Conservation (phyloP, 1,284 basidiomycete genomes). For the Stygiomarasmius scandens region DNA sequence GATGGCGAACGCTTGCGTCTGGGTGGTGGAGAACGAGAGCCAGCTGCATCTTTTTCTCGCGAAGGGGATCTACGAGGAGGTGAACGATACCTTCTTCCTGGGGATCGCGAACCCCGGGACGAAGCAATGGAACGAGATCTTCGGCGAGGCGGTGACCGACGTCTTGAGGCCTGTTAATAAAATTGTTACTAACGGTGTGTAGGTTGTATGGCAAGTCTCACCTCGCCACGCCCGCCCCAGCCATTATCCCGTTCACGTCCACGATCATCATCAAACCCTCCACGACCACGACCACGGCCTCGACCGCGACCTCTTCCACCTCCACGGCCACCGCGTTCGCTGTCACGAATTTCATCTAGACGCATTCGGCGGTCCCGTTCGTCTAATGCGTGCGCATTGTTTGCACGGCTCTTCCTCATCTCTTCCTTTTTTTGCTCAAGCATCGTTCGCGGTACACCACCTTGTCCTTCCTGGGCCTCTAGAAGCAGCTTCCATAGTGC, state of each 20-base stretch:
- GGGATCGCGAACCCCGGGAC: constrained; percentile 33
- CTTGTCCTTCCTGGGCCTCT: constrained; percentile 87
- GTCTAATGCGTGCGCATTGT: constrained; percentile 68
- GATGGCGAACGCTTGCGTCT: constrained; percentile 25
- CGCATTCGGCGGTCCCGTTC: constrained; percentile 71
- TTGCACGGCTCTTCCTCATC: constrained; percentile 76
- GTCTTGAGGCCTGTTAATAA: constrained; percentile 17
- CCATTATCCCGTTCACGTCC: constrained; percentile 39
- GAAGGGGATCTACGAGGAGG: constrained; percentile 34
- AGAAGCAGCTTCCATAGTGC: constrained; percentile 89
- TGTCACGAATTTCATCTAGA: constrained; percentile 67
- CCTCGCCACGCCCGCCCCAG: constrained; percentile 39
- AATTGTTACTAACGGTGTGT: not conserved
- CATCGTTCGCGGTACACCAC: constrained; percentile 91
- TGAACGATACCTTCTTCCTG: constrained; percentile 42
- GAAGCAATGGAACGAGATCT: constrained; percentile 48
- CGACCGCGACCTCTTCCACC: constrained; percentile 51
- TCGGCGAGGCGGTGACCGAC: constrained; percentile 33
- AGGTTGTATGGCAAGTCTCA: constrained; percentile 3
- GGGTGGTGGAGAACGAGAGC: constrained; percentile 13
- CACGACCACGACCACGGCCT: constrained; percentile 49
- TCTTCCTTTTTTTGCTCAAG: constrained; percentile 97
- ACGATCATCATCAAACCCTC: constrained; percentile 45
- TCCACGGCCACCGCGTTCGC: constrained; percentile 51
- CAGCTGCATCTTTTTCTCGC: not conserved